A percentile compares a stretch with the other conserved stretches of the same genome.
phyloP scores from a whole-genome alignment of 371 early-diverging fungal species.

The Rhizopus sp. region DNA sequence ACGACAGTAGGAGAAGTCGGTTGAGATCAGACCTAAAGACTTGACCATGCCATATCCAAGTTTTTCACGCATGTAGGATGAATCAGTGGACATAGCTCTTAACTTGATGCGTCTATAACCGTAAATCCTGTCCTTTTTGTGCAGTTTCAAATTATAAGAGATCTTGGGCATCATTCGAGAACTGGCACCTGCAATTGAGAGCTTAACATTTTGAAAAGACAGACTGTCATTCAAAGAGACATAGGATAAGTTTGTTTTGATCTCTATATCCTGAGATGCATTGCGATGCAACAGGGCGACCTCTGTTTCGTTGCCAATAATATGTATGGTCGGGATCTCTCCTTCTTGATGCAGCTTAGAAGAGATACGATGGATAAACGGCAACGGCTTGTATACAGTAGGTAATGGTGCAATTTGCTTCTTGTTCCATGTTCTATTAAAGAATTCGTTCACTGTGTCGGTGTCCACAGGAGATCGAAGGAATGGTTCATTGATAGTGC shows the following conservation, averaged over 20 bases:
- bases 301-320: conserved; percentile 14
- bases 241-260: conserved; percentile 22
- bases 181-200: conserved; percentile 27
- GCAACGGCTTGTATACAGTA: conserved; percentile 11
- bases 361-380: conserved; percentile 16
- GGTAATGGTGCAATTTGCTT: conserved; percentile 11
- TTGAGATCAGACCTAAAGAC: conserved; percentile 47
- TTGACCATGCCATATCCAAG: conserved; percentile 41
- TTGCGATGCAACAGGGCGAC: conserved; percentile 17
- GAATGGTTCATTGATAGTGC: conserved; percentile 12
- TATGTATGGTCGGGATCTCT: conserved; percentile 27
- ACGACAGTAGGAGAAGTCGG: conserved; percentile 36
- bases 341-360: conserved; percentile 25
- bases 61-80: conserved; percentile 47
- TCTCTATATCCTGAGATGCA: conserved; percentile 1
- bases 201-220: conserved; percentile 19
- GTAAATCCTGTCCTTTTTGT: conserved; percentile 23
- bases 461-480: conserved; percentile 9
- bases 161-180: conserved; percentile 28
- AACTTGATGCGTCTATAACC: conserved; percentile 52
- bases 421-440: conserved; percentile 30
- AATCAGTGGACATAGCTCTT: conserved; percentile 47
- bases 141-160: conserved; percentile 23
- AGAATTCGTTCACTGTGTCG: conserved; percentile 25
- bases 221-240: conserved; percentile 13